Base-by-base conservation (phyloP, 2,329 filamentous ascomycete genomes). In the Calonectria henricotiae region DNA sequence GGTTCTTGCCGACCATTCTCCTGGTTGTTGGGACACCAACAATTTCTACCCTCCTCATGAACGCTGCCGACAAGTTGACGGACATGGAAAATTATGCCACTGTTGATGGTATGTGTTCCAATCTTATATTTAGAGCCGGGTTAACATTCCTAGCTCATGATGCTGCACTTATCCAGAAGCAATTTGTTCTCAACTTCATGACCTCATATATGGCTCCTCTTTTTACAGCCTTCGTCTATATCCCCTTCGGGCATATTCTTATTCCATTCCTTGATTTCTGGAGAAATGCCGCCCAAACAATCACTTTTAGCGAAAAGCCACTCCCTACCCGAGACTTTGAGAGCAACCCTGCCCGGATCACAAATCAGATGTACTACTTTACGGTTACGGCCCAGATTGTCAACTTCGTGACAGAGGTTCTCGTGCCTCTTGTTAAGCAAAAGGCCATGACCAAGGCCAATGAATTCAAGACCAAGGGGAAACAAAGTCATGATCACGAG, bases 131-230 rank as follows among this genome's bases (percentile, higher is more conserved):
- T 2, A 23, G 8, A 1, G 17, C 5, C n/a, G 49, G 11, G 30
- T 74, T 78, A 37, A 79, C 63, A 25, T 32, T 12, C 58, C 11
- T 73, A 91, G 92, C 91, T 15, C 93, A 98, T 77, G 91, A 97
- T 70, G 90, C 93, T 23, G 93, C 95, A 1, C 89, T 98, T 79
- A 94, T 96, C 0, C 91, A 94, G 69, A 99, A 99, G 85, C 93
- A 97, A 39, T 98, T 99, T 78, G 91, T 98, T 15, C 89, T 98
- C 78, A 97, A 98, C 85, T 98, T 98, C 83, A 96, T 98, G 83
- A 97, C 95, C 6, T 97, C 95, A 0, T 98, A 98, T 80, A 90
- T 97, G 63, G 93, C 94, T 1, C 92, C 97, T n/a, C 92, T 97
- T 79, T 88, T 98, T 20, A 98, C 95, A 0, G 94, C 95, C 0